Base-by-base conservation (phyloP, 148 eudicot genomes). In the Simmondsia chinensis region DNA sequence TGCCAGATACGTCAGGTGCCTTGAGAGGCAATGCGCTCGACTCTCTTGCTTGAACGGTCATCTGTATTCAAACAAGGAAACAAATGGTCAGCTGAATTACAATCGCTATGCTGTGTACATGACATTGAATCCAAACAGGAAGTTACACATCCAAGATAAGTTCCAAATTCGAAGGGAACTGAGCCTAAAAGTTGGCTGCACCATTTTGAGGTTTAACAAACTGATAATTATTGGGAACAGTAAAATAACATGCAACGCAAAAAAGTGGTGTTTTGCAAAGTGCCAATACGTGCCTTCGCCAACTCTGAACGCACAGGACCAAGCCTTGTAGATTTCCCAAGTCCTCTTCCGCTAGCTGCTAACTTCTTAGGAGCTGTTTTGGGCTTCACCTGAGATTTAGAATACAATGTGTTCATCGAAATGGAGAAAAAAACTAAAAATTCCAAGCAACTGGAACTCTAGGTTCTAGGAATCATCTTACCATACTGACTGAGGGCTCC, bases 341-440 rank as follows among this genome's bases (percentile, higher is more conserved):
- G 45, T 63, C 70, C 72, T 46, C 36, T 73, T 21, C 56, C 50
- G 36, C 52, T 56, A 44, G 54, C 25, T 39, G 5, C 58, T 46
- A 46, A 69, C 59, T 78, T 77, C 64, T 59, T 70, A n/a, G 62
- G 29, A 37, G 57, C 50, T 41, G 57, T 41, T 50, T 66, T 73
- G 52, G 67, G 57, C 56, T 68, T 75, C 42, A 51, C 58, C 83
- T 76, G 43, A 59, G 40, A 57, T 17, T 60, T 20, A 54, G 33
- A 37, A 27, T 10, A 29, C 1, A 16, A 4, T 20, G 3, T 31
- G 12, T 10, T 31, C 34, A 31, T 31, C 34, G 2, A 44, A 31
- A 11, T 37, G 22, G 20, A 52, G 22, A 29, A 10, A 12, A 8
- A 7, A 44, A 18, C 14, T 26, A 24, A 27, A 8, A 24, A 5